These are phyloP conservation scores for Aegilops sharonensis DNA, from an alignment of 176 grass and related monocot genomes.

Conservation along the genomic window DNA sequence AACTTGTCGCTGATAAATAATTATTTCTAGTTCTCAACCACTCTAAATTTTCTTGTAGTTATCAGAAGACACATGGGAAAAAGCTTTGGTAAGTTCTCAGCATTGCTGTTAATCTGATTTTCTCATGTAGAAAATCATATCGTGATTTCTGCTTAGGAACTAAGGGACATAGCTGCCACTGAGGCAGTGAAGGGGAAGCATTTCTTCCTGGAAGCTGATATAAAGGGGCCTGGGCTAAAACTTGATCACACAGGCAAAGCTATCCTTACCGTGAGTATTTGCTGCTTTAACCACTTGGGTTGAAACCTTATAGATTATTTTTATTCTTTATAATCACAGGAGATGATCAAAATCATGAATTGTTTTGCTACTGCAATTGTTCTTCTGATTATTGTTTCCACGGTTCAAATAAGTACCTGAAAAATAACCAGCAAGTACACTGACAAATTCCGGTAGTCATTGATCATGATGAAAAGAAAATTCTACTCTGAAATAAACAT, in stretches of 20 bases:
- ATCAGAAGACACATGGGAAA: slow-evolving; percentile 73
- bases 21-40: slow-evolving; percentile 25
- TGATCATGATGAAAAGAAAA: background rate
- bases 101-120: slow-evolving; percentile 19
- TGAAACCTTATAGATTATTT: background rate
- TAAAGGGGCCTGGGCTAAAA: slow-evolving; percentile 90
- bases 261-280: slow-evolving; percentile 82
- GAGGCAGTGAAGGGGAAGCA: slow-evolving; percentile 80
- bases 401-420: background rate
- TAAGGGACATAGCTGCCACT: slow-evolving; percentile 62
- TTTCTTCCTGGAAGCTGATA: slow-evolving; percentile 93
- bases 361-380: slow-evolving; percentile 6
- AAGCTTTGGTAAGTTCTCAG: slow-evolving; percentile 70
- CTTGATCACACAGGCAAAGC: slow-evolving; percentile 90
- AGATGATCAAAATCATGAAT: background rate
- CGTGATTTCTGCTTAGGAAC: slow-evolving; percentile 55
- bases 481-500: background rate
- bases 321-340: slow-evolving; percentile 12
- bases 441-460: background rate
- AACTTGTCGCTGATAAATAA: background rate
- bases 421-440: background rate
- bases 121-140: background rate
- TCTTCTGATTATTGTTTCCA: background rate
- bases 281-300: background rate
- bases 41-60: slow-evolving; percentile 53